Evolutionary conservation across 192 early-diverging fungal genomes (phyloP).

Genomic region (Coemansia sp.): DNA sequence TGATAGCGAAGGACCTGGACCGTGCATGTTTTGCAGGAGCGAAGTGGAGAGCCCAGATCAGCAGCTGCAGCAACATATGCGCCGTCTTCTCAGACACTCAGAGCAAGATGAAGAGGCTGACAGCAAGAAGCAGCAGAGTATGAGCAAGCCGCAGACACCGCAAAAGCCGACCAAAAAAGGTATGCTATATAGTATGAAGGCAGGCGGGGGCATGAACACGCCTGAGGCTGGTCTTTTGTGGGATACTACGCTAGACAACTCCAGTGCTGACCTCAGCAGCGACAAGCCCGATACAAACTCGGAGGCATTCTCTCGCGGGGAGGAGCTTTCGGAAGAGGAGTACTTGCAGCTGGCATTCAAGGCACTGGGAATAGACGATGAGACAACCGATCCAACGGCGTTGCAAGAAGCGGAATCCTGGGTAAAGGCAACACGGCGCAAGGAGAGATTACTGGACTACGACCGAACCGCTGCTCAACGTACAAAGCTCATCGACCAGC

Average conservation of each 20-base stretch:
- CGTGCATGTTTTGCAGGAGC: slow-evolving; percentile 54
- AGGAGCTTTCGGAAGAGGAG: slow-evolving; percentile 36
- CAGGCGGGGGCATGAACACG: slow-evolving; percentile 20
- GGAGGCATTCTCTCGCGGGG: not conserved
- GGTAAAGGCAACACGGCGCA: slow-evolving; percentile 40
- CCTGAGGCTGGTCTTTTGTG: slow-evolving; percentile 20
- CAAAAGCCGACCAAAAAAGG: not conserved
- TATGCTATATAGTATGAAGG: slow-evolving; percentile 32
- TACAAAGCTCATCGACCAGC: slow-evolving; percentile 51
- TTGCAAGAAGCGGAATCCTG: slow-evolving; percentile 36
- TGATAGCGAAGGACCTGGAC: slow-evolving; percentile 50
- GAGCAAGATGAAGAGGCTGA: not conserved
- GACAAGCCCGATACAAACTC: not conserved
- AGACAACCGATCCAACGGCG: slow-evolving; percentile 6
- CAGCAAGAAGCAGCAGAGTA: not conserved
- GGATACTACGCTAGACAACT: slow-evolving; percentile 6
- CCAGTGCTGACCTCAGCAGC: not conserved
- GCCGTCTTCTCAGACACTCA: slow-evolving; percentile 15
- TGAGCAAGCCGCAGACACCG: not conserved
- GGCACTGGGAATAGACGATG: slow-evolving; percentile 28
- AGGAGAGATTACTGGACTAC: slow-evolving; percentile 49
- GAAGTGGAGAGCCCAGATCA: slow-evolving; percentile 45
- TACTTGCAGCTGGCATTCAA: slow-evolving; percentile 38
- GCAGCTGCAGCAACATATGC: slow-evolving; percentile 52
- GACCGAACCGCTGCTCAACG: slow-evolving; percentile 55